Percentiles rank a stretch among this genome's conserved stretches.
These are phyloP conservation scores for Neonectria ditissima DNA, from an alignment of 2,329 filamentous ascomycete species.

Conservation along the genomic window DNA sequence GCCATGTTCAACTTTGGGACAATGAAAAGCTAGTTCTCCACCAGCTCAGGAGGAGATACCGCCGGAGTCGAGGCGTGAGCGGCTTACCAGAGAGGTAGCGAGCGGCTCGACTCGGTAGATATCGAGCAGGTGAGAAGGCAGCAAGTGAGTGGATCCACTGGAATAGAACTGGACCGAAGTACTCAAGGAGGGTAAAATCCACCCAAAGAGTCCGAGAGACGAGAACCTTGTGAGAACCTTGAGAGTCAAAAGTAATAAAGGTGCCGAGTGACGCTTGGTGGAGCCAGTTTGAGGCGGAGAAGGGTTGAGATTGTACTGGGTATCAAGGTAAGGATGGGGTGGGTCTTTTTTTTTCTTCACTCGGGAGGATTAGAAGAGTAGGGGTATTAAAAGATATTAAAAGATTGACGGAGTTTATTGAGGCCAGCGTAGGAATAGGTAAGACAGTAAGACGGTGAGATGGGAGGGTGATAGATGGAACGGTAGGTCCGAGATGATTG, in stretches of 20 bases:
- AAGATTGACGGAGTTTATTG: neutral
- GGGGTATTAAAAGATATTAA: neutral
- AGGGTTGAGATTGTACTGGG: neutral
- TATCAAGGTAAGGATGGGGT: neutral
- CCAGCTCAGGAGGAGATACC: neutral
- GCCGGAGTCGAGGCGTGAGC: neutral
- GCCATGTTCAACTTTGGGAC: slow-evolving; percentile 25
- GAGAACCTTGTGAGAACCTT: neutral
- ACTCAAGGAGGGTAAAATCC: neutral
- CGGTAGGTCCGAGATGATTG: neutral
- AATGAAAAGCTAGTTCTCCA: neutral
- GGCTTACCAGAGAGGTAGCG: neutral
- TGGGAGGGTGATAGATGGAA: neutral
- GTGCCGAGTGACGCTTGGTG: neutral
- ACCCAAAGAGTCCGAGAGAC: slow-evolving; percentile 4
- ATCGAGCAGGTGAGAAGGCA: neutral
- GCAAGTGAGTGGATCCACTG: slow-evolving; percentile 10
- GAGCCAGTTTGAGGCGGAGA: neutral
- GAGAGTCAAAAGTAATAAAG: neutral
- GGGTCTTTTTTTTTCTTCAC: neutral
- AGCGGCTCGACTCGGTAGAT: neutral
- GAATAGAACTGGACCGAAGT: slow-evolving; percentile 2
- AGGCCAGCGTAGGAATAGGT: neutral
- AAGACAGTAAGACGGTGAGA: neutral
- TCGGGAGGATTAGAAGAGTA: neutral